phyloP scores from a whole-genome alignment of 2,329 filamentous ascomycete species.

The Aaosphaeria pasadenensis region DNA sequence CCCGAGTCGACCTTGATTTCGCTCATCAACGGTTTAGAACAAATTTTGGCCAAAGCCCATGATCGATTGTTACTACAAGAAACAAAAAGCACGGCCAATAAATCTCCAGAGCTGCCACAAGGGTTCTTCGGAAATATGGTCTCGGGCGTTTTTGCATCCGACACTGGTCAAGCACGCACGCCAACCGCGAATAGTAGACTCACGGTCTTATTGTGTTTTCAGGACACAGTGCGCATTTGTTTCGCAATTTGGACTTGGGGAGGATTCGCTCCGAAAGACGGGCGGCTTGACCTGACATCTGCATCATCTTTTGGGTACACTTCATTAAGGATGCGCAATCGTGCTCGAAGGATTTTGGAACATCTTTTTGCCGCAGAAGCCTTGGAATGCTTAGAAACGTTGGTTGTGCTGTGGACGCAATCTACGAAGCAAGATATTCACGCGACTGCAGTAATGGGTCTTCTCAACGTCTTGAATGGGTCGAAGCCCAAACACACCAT shows the following conservation, averaged over 20 bases:
- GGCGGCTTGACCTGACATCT: conserved; percentile 62
- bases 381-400: conserved; percentile 87
- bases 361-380: conserved; percentile 91
- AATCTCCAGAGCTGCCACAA: conserved; percentile 78
- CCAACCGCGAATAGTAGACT: conserved; percentile 89
- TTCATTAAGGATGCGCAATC: conserved; percentile 84
- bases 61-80: conserved; percentile 78
- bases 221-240: conserved; percentile 89
- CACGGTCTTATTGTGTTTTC: conserved; percentile 92
- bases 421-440: conserved; percentile 49
- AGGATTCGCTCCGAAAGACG: conserved; percentile 58
- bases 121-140: conserved; percentile 95
- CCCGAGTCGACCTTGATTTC: conserved; percentile 75
- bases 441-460: conserved; percentile 69
- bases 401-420: conserved; percentile 78
- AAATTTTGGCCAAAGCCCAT: conserved; percentile 82
- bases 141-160: conserved; percentile 81
- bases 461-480: conserved; percentile 87
- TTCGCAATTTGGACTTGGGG: conserved; percentile 96
- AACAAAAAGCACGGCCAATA: conserved; percentile 62
- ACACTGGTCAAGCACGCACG: conserved; percentile 72
- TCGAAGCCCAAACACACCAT: conserved; percentile 89
- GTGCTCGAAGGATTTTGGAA: conserved; percentile 82
- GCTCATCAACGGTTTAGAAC: conserved; percentile 90
- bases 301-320: conserved; percentile 86